These are phyloP conservation scores for Diaporthe caulivora DNA, from an alignment of 2,329 filamentous ascomycete species.

Conservation along the genomic window DNA sequence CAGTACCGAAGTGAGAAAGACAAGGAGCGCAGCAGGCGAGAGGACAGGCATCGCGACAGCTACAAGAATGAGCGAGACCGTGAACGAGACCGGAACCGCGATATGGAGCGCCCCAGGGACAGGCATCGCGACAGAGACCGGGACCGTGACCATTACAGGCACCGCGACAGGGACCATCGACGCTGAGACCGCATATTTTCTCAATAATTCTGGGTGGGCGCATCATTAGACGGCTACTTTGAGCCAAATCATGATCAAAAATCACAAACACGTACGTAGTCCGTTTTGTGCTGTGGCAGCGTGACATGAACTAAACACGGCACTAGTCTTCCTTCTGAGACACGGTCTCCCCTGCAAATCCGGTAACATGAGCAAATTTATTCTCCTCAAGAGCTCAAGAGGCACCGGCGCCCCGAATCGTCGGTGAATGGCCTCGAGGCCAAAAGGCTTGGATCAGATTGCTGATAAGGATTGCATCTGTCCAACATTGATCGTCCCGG, in stretches of 20 bases:
- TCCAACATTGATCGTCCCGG: not conserved
- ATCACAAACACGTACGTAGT: constrained; percentile 31
- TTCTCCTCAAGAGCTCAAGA: not conserved
- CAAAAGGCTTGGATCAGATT: not conserved
- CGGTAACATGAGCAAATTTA: not conserved
- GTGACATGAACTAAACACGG: constrained; percentile 30
- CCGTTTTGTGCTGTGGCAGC: not conserved
- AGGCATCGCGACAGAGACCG: constrained; percentile 30
- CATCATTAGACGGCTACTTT: not conserved
- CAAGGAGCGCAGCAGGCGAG: constrained; percentile 56
- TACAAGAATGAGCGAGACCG: constrained; percentile 62
- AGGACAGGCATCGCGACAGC: constrained; percentile 55
- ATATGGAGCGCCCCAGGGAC: constrained; percentile 38
- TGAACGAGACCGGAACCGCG: constrained; percentile 52
- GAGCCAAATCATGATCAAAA: constrained; percentile 12
- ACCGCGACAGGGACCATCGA: constrained; percentile 34
- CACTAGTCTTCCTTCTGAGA: constrained; percentile 4
- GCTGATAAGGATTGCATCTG: not conserved
- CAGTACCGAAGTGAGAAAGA: constrained; percentile 62
- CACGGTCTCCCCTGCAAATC: not conserved
- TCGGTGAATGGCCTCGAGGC: not conserved
- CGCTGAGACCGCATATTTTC: constrained; percentile 24
- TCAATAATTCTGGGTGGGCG: not conserved
- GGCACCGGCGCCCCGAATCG: no score
- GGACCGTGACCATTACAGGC: constrained; percentile 27